phyloP scores from a whole-genome alignment of 1,284 basidiomycete genomes.

The Lignosus rhinocerotis region DNA sequence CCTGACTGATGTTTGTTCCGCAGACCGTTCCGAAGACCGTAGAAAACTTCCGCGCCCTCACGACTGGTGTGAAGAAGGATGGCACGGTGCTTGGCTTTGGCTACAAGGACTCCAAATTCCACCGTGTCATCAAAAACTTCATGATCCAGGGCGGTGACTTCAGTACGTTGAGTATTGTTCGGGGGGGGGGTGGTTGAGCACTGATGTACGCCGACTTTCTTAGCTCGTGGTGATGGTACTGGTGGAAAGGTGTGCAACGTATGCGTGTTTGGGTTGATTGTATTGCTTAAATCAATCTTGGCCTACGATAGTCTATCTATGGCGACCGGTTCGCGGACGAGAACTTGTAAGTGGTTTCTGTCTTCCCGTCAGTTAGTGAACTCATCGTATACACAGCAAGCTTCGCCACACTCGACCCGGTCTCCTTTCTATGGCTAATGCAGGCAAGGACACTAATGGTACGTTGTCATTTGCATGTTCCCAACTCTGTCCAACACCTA shows the following conservation, averaged over 20 bases:
- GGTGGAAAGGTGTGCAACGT: conserved; percentile 48
- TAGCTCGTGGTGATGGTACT: conserved; percentile 58
- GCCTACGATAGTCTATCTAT: conserved; percentile 47
- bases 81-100: conserved; percentile 73
- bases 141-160: conserved; percentile 79
- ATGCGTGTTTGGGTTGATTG: not conserved
- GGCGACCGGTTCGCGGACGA: conserved; percentile 62
- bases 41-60: conserved; percentile 71
- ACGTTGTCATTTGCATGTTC: conserved; percentile 14
- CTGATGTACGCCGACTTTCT: not conserved
- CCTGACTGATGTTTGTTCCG: conserved; percentile 15
- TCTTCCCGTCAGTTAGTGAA: not conserved
- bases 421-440: conserved; percentile 92
- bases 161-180: conserved; percentile 38
- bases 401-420: conserved; percentile 87
- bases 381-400: conserved; percentile 54
- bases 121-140: conserved; percentile 72
- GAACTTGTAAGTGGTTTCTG: conserved; percentile 73
- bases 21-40: conserved; percentile 81
- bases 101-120: conserved; percentile 72
- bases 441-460: conserved; percentile 86
- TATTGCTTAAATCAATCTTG: not conserved
- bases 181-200: not conserved
- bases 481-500: not conserved
- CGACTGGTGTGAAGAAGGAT: conserved; percentile 77